Conservation (phyloP, 2,329 filamentous ascomycete genomes). For the Aspergillus caelatus region DNA sequence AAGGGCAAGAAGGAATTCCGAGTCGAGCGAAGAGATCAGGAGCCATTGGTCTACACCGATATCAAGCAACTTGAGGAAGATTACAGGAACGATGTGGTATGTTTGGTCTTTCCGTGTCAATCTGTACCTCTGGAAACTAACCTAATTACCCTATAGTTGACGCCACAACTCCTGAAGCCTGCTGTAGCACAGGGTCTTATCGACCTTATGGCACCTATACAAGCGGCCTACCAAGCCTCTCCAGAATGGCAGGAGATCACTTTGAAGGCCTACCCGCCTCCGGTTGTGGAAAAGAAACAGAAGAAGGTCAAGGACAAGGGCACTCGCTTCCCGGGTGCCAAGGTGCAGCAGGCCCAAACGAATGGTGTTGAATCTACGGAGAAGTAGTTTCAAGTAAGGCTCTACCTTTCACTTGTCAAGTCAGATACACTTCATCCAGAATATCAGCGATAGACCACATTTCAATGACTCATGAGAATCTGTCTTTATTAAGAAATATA, state of each 20-base stretch:
- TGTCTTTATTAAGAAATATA: neutral
- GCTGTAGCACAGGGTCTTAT: conserved; percentile 75
- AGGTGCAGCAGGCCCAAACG: conserved; percentile 32
- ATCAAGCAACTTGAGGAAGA: conserved; percentile 77
- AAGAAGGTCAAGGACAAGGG: conserved; percentile 79
- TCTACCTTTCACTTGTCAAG: neutral
- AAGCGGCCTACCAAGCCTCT: conserved; percentile 69
- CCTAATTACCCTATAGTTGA: conserved; percentile 56
- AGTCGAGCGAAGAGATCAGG: conserved; percentile 67
- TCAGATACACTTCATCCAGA: neutral
- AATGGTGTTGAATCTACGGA: neutral
- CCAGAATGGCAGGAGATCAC: conserved; percentile 80
- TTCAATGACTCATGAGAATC: neutral
- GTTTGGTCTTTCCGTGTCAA: conserved; percentile 31
- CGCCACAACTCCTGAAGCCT: conserved; percentile 85
- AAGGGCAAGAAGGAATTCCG: conserved; percentile 63
- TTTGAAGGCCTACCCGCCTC: conserved; percentile 78
- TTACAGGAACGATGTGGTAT: conserved; percentile 75
- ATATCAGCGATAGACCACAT: neutral
- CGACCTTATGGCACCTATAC: conserved; percentile 76
- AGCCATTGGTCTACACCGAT: conserved; percentile 77
- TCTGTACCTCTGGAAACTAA: conserved; percentile 5
- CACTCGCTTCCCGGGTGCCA: conserved; percentile 49
- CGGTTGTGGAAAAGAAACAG: conserved; percentile 68
- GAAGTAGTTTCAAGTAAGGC: neutral